Base-by-base conservation (phyloP, 2,329 filamentous ascomycete genomes). In the Penicillium sp. region DNA sequence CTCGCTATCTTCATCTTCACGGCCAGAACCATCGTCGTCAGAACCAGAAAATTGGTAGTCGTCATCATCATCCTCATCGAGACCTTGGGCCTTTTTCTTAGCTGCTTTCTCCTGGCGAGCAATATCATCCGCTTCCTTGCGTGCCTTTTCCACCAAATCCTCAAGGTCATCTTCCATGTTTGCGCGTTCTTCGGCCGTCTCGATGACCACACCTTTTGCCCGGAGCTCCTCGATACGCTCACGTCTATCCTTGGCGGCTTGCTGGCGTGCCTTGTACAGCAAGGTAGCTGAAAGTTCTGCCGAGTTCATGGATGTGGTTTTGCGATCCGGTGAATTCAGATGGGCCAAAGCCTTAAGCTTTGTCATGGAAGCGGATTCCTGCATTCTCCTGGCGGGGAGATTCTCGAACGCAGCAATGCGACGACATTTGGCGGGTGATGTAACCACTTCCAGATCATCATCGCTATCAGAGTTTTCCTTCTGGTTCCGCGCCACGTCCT, bases 181-280 rank as follows among this genome's bases (percentile, higher is more conserved):
- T 56, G 89, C 84, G 13, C 85, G 79, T 61, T 98, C 89, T 62
- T 95, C 90, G 2, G 82, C 79, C 0, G 85, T 95, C 60, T 89
- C 83, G 12, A 96, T 72, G 15, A 83, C 70, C 16, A 95, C 75
- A 6, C 92, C 92, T 62, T 84, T 87, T 8, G 83, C 81, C 54
- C 77, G 80, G 27, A 98, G 74, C 50, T 81, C 75, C 39, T 86
- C 79, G 13, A 96, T 74, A 38, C 82, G 82, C 50, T 85, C 81
- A 42, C 85, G 78, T 36, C 86, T 80, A 60, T 92, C 87, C 28
- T 76, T 65, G 43, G 79, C 79, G 30, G 88, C 89, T 63, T 98
- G 92, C 43, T 83, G 75, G 30, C 85, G 79, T 4, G 87, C 88
- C 44, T 81, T 80, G 48, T 79, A 76, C 25, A 83, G 72, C 6